Percentiles rank a stretch among this genome's conserved stretches.
Evolutionary conservation across 2,329 filamentous ascomycete species (phyloP).

Genomic region (Cordyceps fumosorosea): DNA sequence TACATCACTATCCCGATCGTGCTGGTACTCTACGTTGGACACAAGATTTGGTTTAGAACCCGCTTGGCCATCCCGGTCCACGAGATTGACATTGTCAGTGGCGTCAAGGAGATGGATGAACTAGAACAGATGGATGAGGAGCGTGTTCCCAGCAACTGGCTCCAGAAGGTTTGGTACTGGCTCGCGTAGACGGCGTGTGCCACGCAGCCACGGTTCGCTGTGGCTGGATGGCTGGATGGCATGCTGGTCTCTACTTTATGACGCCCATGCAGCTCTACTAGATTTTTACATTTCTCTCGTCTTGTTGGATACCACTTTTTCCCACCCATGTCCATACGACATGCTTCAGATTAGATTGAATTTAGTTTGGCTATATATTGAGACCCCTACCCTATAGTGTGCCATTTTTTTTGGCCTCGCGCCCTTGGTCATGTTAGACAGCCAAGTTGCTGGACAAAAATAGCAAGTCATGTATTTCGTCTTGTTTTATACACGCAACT

Average conservation of each 20-base stretch:
- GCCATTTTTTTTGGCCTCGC: not conserved
- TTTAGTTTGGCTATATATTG: not conserved
- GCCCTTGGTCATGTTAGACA: too few relatives aligned
- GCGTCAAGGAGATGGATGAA: conserved; percentile 57
- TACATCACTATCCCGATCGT: conserved; percentile 61
- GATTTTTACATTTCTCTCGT: not conserved
- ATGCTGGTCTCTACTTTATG: not conserved
- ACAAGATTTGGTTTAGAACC: conserved; percentile 47
- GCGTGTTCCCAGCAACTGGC: conserved; percentile 42
- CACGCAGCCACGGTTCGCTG: not conserved
- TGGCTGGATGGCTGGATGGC: too few relatives aligned
- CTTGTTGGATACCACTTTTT: conserved; percentile 8
- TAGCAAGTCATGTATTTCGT: too few relatives aligned
- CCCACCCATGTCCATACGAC: not conserved
- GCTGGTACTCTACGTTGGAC: conserved; percentile 54
- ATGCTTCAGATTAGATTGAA: not conserved
- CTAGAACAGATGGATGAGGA: conserved; percentile 41
- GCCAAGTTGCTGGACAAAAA: too few relatives aligned
- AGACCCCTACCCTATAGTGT: not conserved
- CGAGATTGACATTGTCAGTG: conserved; percentile 50
- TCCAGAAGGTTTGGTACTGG: conserved; percentile 52
- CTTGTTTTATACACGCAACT: too few relatives aligned
- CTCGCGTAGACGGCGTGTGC: conserved; percentile 27
- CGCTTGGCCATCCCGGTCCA: conserved; percentile 34
- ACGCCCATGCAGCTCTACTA: not conserved